phyloP scores from a whole-genome alignment of 768 basidiomycete genomes.

The Sarcomyxa edulis region DNA sequence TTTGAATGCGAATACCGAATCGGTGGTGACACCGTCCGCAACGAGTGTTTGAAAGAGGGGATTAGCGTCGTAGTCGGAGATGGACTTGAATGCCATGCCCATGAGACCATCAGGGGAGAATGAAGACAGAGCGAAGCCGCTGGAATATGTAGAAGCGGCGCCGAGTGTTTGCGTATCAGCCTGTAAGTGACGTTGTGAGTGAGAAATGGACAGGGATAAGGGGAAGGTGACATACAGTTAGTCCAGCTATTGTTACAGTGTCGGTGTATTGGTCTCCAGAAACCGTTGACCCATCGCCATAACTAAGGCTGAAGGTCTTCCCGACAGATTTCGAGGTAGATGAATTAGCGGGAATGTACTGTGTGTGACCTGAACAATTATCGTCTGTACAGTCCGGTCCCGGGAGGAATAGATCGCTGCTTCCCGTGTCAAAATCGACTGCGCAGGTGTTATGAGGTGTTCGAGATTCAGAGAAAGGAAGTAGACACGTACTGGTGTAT shows the following conservation, averaged over 20 bases:
- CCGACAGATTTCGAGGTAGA: conserved; percentile 1
- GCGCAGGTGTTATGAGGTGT: not conserved
- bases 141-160: conserved; percentile 1
- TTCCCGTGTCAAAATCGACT: conserved; percentile 30
- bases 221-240: conserved; percentile 6
- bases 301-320: conserved; percentile 26
- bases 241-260: conserved; percentile 27
- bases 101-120: conserved; percentile 22
- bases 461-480: not conserved
- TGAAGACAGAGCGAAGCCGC: conserved; percentile 5
- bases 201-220: not conserved
- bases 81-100: conserved; percentile 27
- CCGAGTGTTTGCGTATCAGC: conserved; percentile 4
- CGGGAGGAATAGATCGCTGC: conserved; percentile 26
- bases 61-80: conserved; percentile 19
- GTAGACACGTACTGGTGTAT: conserved; percentile 1
- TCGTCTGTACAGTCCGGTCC: conserved; percentile 15
- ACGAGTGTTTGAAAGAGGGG: conserved; percentile 35
- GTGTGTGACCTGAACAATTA: conserved; percentile 26
- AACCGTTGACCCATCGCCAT: conserved; percentile 37
- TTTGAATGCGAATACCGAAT: conserved; percentile 36
- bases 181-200: not conserved
- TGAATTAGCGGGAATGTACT: conserved; percentile 25
- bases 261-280: conserved; percentile 34
- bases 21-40: conserved; percentile 17